Evolutionary conservation across 2,329 filamentous ascomycete genomes (phyloP).

Genomic region (Lachnellula arida): DNA sequence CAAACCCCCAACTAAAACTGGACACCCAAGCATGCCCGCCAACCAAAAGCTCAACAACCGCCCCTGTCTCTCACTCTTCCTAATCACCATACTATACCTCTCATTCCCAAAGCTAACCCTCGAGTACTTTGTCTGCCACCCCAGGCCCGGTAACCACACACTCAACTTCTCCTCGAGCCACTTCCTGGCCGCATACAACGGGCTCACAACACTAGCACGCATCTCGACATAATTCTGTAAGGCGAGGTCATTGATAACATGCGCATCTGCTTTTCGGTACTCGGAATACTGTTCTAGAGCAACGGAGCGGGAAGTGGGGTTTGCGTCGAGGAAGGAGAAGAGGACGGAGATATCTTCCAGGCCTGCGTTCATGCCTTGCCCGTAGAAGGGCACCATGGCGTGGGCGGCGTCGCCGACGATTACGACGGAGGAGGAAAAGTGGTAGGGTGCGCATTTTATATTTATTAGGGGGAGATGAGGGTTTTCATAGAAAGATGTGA

Average conservation of each 20-base stretch:
- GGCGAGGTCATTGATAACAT: constrained; percentile 89
- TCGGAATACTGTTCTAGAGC: constrained; percentile 74
- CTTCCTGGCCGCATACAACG: constrained; percentile 76
- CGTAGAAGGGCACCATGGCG: constrained; percentile 98
- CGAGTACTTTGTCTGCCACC: constrained; percentile 90
- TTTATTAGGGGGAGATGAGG: constrained; percentile 90
- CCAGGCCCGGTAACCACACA: constrained; percentile 67
- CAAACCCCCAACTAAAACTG: constrained; percentile 16
- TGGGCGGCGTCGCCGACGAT: constrained; percentile 93
- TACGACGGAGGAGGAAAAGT: constrained; percentile 70
- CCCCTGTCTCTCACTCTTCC: constrained; percentile 65
- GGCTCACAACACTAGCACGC: constrained; percentile 77
- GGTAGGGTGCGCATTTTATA: constrained; percentile 88
- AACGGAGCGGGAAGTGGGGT: constrained; percentile 50
- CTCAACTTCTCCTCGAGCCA: constrained; percentile 79
- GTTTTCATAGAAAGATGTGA: constrained; percentile 71
- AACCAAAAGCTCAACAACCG: constrained; percentile 19
- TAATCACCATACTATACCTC: constrained; percentile 77
- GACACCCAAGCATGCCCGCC: constrained; percentile 13
- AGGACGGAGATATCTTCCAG: constrained; percentile 90
- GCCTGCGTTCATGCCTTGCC: constrained; percentile 95
- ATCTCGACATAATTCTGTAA: constrained; percentile 92
- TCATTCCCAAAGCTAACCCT: constrained; percentile 92
- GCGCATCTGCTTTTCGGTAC: constrained; percentile 70
- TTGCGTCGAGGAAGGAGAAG: constrained; percentile 73